Conservation (phyloP, 345 rosid genomes). For the Populus alba region DNA sequence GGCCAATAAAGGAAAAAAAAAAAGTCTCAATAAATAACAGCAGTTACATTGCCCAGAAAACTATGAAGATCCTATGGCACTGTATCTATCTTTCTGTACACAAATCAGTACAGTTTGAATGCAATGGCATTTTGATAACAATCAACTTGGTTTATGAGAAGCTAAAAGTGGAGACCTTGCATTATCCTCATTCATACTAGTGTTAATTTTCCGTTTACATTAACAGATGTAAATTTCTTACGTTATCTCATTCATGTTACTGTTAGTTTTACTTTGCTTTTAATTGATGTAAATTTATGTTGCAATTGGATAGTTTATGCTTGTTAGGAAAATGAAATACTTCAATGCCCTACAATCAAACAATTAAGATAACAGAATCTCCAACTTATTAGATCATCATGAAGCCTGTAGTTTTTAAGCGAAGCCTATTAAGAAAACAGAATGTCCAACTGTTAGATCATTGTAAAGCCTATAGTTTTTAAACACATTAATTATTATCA, state of each 20-base stretch:
- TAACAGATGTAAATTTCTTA: not conserved
- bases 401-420: not conserved
- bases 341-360: not conserved
- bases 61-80: not conserved
- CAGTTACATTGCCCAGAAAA: not conserved
- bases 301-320: not conserved
- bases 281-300: not conserved
- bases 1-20: not conserved
- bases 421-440: not conserved
- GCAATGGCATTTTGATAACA: not conserved
- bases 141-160: not conserved
- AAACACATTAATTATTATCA: not conserved
- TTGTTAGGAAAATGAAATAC: not conserved
- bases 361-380: not conserved
- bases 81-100: not conserved
- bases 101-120: not conserved
- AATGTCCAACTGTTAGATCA: not conserved
- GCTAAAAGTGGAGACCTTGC: not conserved
- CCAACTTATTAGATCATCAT: not conserved
- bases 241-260: not conserved
- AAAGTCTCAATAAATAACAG: not conserved
- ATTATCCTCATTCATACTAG: not conserved
- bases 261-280: not conserved
- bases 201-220: not conserved
- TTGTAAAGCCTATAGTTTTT: not conserved